Conservation (phyloP, 177 flowering plant genomes). For the Tripterygium wilfordii region DNA sequence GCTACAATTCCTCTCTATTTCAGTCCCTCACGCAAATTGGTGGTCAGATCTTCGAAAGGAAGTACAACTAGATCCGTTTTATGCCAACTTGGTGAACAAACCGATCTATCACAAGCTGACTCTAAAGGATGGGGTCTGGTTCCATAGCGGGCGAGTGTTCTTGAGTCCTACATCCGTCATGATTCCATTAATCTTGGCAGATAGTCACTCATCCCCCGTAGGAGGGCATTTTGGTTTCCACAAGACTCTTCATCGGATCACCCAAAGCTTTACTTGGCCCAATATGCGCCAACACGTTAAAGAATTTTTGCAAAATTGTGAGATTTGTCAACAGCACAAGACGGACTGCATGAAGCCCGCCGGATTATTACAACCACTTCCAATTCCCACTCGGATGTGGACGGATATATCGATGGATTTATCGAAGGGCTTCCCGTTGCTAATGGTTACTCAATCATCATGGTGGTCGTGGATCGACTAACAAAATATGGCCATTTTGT, state of each 20-base stretch:
- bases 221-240: too few species aligned
- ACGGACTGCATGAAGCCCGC: neutral
- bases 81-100: too few species aligned
- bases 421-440: neutral
- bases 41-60: neutral
- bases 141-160: too few species aligned
- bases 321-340: neutral
- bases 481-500: neutral
- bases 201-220: too few species aligned
- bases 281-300: neutral
- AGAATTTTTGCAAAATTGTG: neutral
- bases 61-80: too few species aligned
- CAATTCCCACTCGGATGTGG: neutral
- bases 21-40: neutral
- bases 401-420: neutral
- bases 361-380: neutral
- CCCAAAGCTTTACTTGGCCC: neutral
- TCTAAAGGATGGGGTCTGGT: too few species aligned
- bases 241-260: too few species aligned
- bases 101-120: too few species aligned
- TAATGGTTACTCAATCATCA: neutral
- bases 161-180: too few species aligned
- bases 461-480: conserved; percentile 1
- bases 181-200: too few species aligned
- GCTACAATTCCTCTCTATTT: neutral